These are phyloP conservation scores for Chaetoceros tenuissimus DNA, from an alignment of 108 stramenopile species.

Conservation along the genomic window DNA sequence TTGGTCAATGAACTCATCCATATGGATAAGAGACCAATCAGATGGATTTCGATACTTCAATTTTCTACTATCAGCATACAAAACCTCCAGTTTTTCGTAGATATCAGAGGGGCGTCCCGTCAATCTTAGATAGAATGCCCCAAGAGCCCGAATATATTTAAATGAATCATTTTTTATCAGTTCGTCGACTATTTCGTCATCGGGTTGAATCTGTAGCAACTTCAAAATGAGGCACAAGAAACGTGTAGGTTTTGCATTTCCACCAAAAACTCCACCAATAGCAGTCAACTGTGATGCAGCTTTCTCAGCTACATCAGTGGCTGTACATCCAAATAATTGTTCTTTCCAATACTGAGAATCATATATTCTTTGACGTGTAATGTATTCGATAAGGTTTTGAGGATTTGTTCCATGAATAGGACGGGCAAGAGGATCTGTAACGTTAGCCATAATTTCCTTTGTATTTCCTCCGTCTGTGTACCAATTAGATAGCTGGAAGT, in stretches of 20 bases:
- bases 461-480: no score
- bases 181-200: conserved; percentile 81
- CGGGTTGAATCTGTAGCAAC: conserved; percentile 94
- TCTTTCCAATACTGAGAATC: conserved; percentile 85
- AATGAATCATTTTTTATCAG: conserved; percentile 93
- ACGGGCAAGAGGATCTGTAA: conserved; percentile 85
- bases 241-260: conserved; percentile 82
- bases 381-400: conserved; percentile 98
- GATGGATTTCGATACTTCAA: conserved; percentile 40
- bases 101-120: conserved; percentile 91
- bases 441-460: conserved; percentile 66
- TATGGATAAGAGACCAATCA: conserved; percentile 70
- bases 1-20: conserved; percentile 91
- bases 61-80: conserved; percentile 87
- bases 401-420: conserved; percentile 97
- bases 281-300: conserved; percentile 70
- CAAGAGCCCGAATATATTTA: conserved; percentile 92
- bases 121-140: conserved; percentile 91
- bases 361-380: conserved; percentile 94
- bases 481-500: no score
- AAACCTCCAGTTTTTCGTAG: conserved; percentile 84
- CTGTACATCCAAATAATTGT: conserved; percentile 86
- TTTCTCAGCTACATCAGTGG: conserved; percentile 87
- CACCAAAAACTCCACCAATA: conserved; percentile 83
- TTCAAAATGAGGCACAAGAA: conserved; percentile 94